These are phyloP conservation scores for Holtermannia corniformis DNA, from an alignment of 768 basidiomycete species.

Conservation along the genomic window DNA sequence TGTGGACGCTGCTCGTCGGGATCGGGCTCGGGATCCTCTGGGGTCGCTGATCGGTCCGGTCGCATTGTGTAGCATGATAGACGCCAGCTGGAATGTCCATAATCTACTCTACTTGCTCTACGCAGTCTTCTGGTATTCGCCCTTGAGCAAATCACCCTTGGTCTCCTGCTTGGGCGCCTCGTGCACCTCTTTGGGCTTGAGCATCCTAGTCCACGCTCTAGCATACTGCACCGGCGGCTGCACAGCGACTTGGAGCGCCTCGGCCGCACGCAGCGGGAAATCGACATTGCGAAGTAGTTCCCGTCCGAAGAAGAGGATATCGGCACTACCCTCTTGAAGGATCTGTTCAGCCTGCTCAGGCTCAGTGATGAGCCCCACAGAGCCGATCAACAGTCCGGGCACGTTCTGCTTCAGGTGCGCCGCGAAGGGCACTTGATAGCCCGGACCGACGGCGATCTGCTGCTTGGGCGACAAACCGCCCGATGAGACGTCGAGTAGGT, in stretches of 20 bases:
- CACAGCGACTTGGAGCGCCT: conserved; percentile 55
- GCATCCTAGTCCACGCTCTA: conserved; percentile 48
- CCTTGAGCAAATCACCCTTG: not conserved
- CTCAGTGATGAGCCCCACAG: conserved; percentile 66
- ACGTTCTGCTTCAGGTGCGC: conserved; percentile 45
- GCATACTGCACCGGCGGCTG: conserved; percentile 66
- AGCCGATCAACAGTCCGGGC: conserved; percentile 44
- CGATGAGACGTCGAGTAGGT: conserved; percentile 63
- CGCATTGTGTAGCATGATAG: not conserved
- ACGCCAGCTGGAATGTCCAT: not conserved
- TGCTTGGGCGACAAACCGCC: conserved; percentile 60
- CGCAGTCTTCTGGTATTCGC: not conserved
- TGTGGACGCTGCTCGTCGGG: not conserved
- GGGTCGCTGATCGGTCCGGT: not conserved
- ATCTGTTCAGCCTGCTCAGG: conserved; percentile 56
- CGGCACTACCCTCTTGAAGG: conserved; percentile 57
- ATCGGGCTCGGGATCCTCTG: not conserved
- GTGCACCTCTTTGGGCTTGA: conserved; percentile 28
- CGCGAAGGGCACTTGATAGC: conserved; percentile 57
- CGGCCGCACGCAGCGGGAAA: conserved; percentile 56
- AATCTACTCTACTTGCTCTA: not conserved
- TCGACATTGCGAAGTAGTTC: conserved; percentile 60
- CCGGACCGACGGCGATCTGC: conserved; percentile 47
- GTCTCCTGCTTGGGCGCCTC: not conserved
- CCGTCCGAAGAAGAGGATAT: conserved; percentile 59